Conservation (phyloP, 2,329 filamentous ascomycete genomes). For the Sclerotinia spermophila region DNA sequence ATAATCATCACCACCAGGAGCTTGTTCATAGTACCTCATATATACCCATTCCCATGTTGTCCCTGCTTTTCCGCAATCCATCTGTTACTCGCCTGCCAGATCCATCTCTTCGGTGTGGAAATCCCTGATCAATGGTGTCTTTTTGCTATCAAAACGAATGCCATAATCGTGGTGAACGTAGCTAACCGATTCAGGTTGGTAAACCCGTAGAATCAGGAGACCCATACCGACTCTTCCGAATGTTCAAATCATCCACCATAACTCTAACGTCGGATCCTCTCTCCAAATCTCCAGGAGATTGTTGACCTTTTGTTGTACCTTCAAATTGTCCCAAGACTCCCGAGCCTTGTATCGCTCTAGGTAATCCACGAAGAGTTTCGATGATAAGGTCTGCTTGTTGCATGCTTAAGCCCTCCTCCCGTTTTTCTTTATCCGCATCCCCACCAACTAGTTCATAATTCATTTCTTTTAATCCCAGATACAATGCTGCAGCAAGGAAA, state of each 20-base stretch:
- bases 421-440: constrained; percentile 17
- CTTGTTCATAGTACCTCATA: not conserved
- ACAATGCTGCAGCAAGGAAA: not conserved
- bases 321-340: not conserved
- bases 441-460: constrained; percentile 17
- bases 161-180: not conserved
- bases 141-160: not conserved
- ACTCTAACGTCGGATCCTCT: not conserved
- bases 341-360: not conserved
- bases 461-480: constrained; percentile 12
- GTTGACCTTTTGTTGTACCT: not conserved
- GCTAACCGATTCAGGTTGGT: not conserved
- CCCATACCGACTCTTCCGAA: not conserved
- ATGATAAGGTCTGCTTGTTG: constrained; percentile 14
- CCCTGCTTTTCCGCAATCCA: not conserved
- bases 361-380: constrained; percentile 9
- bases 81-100: no score
- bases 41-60: not conserved
- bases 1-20: not conserved
- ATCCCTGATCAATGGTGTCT: not conserved
- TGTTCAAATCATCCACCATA: not conserved
- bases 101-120: not conserved
- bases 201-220: not conserved
- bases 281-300: not conserved
- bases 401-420: not conserved